Conservation (phyloP, 495 filamentous ascomycete genomes). For the Jackrogersella minutella region DNA sequence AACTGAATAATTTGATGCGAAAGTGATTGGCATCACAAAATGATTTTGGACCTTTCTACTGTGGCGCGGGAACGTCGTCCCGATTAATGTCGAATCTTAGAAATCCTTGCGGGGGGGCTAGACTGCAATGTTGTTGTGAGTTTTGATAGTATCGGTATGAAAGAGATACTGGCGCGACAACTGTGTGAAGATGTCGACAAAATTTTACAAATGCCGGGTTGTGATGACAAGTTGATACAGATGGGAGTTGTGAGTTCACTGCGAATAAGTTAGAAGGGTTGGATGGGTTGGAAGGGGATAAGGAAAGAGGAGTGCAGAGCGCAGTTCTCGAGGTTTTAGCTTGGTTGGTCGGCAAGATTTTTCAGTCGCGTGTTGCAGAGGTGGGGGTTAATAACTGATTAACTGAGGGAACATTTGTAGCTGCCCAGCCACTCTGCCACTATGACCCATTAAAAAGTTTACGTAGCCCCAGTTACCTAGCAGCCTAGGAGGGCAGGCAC, state of each 20-base stretch:
- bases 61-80: constrained; percentile 18
- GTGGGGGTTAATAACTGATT: constrained; percentile 30
- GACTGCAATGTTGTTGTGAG: constrained; percentile 10
- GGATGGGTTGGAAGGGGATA: not conserved
- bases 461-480: too few species aligned
- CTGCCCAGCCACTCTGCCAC: too few species aligned
- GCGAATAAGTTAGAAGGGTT: constrained; percentile 3
- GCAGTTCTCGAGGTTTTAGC: constrained; percentile 27
- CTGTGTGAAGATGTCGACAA: constrained; percentile 14
- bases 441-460: too few species aligned
- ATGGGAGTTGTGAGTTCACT: not conserved
- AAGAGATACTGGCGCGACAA: constrained; percentile 5
- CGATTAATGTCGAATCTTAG: constrained; percentile 16
- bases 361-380: constrained; percentile 40
- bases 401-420: not conserved
- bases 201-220: constrained; percentile 21
- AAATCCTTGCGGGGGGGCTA: constrained; percentile 9
- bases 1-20: constrained; percentile 25
- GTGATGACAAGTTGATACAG: constrained; percentile 17
- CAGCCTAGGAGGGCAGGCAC: too few species aligned
- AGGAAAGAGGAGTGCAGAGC: constrained; percentile 10
- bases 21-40: constrained; percentile 20
- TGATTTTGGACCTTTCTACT: constrained; percentile 33
- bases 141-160: not conserved
- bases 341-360: constrained; percentile 23